Base-by-base conservation (phyloP, 331 rosid genomes). In the Pyrus hybrid region DNA sequence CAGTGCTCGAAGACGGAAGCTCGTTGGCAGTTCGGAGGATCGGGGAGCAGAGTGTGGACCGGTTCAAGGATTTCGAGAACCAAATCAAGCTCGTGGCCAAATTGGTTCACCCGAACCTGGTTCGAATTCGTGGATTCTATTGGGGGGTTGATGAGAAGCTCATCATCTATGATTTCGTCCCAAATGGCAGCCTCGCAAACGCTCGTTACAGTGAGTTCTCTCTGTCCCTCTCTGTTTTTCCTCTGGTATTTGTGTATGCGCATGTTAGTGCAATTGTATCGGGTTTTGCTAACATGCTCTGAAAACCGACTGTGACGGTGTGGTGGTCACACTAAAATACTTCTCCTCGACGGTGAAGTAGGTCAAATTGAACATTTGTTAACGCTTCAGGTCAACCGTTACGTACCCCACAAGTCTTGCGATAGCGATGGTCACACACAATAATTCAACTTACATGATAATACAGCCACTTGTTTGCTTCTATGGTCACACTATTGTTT, bases 81-180 rank as follows among this genome's bases (percentile, higher is more conserved):
- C 97, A 89, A 72, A 87, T 95, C 67, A 86, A 90, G 63, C 79
- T 84, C 8, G 85, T 92, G 2, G 96, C 96, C 3, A 95, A 92
- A 73, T 56, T 95, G 87, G 96, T 85, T 10, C 99, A 95, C 78
- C 96, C 92, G 0, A 95, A 95, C 73, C 62, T 95, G 83, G 91
- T 95, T 87, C 91, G 92, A 4, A 79, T 95, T 83, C 97, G 97
- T 51, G 99, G 97, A 1, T 95, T 95, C 80, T 92, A 84, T 4
- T 95, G 99, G 99, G 99, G 99, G 0, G 72, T 62, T 1, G 93
- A 92, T 2, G 99, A 95, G 43, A 95, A 92, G 86, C 97, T 95
- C 77, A 86, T 95, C 57, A 89, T 95, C 92, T 95, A 95, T 29
- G 99, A 95, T 32, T 95, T 86, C 80, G 92, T 95, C 30, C 97